Evolutionary conservation across 441 rosid genomes (phyloP), one percentile per base, ranked within the genome.

Genomic region (Geranium incanum): DNA sequence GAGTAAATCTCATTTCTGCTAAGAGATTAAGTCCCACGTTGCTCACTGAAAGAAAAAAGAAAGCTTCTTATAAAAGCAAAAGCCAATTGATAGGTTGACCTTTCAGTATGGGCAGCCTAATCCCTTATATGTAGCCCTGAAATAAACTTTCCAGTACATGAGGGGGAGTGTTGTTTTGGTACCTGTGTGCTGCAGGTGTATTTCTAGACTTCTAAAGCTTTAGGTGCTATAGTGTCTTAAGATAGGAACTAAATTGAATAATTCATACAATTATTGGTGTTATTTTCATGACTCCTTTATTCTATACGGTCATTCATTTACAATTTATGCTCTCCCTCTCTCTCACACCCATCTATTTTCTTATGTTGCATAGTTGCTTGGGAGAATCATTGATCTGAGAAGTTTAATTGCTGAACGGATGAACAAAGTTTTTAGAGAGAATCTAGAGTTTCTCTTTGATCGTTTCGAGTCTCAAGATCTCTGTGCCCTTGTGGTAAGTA

Each of bases 391-490:
- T 77, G 78, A 95, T 81, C 80, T 95, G 79, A 89, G 98, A 87
- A 91, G 97, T 75, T 81, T 95, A 83, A 88, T 95, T 48, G 78
- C 96, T 72, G 94, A 88, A 82, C 77, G 96, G 81, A 87, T 95
- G 97, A 95, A 95, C 75, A 95, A 87, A 86, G 78, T 82, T 72
- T 93, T 91, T 83, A 91, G 99, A 84, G 99, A 95, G 82, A 95
- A 95, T 79, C 87, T 95, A 2, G 99, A 95, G 84, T 95, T 95
- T 82, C 92, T 95, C 19, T 89, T 93, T 77, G 97, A 95, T 70
- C 97, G 97, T 69, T 95, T 95, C 60, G 98, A 93, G 87, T 95
- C 97, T 62, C 98, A 95, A 66, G 99, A 95, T 83, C 77, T 95
- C 68, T 93, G 97, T 84, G 97, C 98, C 63, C 79, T 89, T 65